phyloP scores from a whole-genome alignment of 139 green algal species.

The Monoraphidium neglectum region DNA sequence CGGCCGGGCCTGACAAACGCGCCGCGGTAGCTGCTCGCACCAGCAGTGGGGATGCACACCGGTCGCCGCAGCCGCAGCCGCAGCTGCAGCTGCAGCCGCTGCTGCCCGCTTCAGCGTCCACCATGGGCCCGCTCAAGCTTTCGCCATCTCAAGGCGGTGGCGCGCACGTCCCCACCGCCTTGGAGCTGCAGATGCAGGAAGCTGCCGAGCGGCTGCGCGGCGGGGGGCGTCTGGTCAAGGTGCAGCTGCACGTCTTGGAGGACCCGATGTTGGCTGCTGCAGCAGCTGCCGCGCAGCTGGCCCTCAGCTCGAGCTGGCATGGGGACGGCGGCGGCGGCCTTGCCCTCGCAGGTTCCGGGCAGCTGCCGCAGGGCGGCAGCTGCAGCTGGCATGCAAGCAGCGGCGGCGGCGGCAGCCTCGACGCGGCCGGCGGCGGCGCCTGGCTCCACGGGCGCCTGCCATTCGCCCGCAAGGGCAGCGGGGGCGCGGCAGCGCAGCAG shows the following conservation, averaged over 20 bases:
- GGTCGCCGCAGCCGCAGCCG: too few species aligned
- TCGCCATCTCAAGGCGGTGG: too few species aligned
- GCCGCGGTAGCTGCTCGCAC: too few species aligned
- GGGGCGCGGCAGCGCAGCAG: background rate
- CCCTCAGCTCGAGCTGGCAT: too few species aligned
- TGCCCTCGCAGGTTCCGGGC: too few species aligned
- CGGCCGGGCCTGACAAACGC: too few species aligned
- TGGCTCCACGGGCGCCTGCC: too few species aligned
- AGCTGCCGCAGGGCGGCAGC: background rate
- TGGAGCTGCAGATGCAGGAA: conserved; percentile 41
- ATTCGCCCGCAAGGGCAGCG: background rate
- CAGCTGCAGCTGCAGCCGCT: too few species aligned
- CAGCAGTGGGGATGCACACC: too few species aligned
- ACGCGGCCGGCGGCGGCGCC: background rate
- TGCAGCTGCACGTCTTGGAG: conserved; percentile 39
- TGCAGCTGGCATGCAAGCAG: background rate
- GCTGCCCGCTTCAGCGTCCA: too few species aligned
- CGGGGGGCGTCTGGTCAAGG: conserved; percentile 58
- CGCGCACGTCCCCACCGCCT: background rate
- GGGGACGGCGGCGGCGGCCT: too few species aligned
- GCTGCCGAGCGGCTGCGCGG: conserved; percentile 66
- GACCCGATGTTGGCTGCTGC: background rate
- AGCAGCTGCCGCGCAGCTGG: background rate
- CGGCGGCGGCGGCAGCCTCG: background rate
- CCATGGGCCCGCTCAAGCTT: too few species aligned